These are phyloP conservation scores for Nannizzia gypsea DNA, from an alignment of 2,329 filamentous ascomycete genomes.

Conservation along the genomic window DNA sequence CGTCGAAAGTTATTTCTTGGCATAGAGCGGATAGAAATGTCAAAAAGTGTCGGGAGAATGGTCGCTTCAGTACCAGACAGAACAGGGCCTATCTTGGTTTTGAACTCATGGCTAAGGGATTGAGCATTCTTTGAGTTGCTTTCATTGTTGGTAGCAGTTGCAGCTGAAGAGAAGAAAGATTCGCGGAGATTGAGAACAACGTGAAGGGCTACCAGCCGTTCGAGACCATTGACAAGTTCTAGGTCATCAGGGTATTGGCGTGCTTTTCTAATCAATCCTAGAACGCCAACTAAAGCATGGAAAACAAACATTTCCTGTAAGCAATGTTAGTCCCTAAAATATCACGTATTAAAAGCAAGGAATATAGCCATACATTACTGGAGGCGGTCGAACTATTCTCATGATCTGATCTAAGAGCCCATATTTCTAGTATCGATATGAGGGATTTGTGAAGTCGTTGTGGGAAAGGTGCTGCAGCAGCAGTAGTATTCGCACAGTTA, in stretches of 20 bases:
- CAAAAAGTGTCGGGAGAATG: slow-evolving; percentile 33
- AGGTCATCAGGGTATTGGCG: slow-evolving; percentile 11
- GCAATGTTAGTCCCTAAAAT: neutral
- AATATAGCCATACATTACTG: slow-evolving; percentile 22
- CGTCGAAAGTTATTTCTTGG: slow-evolving; percentile 33
- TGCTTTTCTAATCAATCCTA: slow-evolving; percentile 21
- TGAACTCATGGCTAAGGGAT: slow-evolving; percentile 27
- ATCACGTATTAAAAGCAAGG: neutral
- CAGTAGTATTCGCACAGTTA: neutral
- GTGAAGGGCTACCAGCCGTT: slow-evolving; percentile 30
- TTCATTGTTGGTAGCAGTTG: slow-evolving; percentile 24
- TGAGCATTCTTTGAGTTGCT: slow-evolving; percentile 26
- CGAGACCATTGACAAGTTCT: slow-evolving; percentile 17
- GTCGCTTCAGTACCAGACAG: slow-evolving; percentile 15
- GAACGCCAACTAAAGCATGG: slow-evolving; percentile 18
- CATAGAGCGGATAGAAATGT: slow-evolving; percentile 36
- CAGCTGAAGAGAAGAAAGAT: slow-evolving; percentile 26
- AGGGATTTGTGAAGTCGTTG: slow-evolving; percentile 26
- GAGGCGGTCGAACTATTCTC: slow-evolving; percentile 24
- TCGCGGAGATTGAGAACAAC: slow-evolving; percentile 31
- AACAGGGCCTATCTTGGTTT: slow-evolving; percentile 24
- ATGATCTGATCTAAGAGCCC: slow-evolving; percentile 28
- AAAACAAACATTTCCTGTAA: slow-evolving; percentile 18
- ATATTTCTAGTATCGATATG: slow-evolving; percentile 26
- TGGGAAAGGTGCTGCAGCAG: neutral